Evolutionary conservation across 257 asterid species (phyloP).

Genomic region (Rubia yunnanensis): DNA sequence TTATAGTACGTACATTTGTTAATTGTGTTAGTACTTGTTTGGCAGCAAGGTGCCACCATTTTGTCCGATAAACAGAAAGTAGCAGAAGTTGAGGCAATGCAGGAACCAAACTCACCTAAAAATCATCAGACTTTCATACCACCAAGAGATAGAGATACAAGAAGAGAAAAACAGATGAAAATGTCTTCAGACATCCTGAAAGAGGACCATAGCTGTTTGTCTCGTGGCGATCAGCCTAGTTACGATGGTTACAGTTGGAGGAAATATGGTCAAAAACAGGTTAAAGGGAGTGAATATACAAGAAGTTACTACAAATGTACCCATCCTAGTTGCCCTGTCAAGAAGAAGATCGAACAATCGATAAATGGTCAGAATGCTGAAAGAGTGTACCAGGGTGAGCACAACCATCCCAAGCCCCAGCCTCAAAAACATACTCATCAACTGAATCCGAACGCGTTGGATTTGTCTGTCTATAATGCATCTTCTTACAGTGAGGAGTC

Average conservation of each 20-base stretch:
- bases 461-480: conserved; percentile 17
- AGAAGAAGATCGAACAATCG: conserved; percentile 63
- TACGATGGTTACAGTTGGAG: conserved; percentile 83
- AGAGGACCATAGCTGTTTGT: conserved; percentile 22
- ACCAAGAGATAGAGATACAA: conserved; percentile 17
- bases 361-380: conserved; percentile 56
- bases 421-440: conserved; percentile 22
- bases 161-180: conserved; percentile 4
- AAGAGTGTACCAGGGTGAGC: conserved; percentile 71
- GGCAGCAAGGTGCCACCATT: conserved; percentile 26
- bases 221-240: conserved; percentile 32
- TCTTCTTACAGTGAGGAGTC: conserved; percentile 28
- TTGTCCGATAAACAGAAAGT: conserved; percentile 21
- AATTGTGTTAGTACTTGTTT: conserved; percentile 4
- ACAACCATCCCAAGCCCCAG: conserved; percentile 55
- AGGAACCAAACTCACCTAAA: conserved; percentile 17
- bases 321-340: conserved; percentile 66
- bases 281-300: conserved; percentile 74
- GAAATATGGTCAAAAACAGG: conserved; percentile 89
- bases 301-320: conserved; percentile 91
- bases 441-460: conserved; percentile 16
- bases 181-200: conserved; percentile 22
- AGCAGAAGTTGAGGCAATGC: conserved; percentile 20
- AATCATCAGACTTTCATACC: conserved; percentile 13
- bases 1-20: not conserved